Conservation (phyloP, 2,329 filamentous ascomycete genomes). For the Fusarium odoratissimum region DNA sequence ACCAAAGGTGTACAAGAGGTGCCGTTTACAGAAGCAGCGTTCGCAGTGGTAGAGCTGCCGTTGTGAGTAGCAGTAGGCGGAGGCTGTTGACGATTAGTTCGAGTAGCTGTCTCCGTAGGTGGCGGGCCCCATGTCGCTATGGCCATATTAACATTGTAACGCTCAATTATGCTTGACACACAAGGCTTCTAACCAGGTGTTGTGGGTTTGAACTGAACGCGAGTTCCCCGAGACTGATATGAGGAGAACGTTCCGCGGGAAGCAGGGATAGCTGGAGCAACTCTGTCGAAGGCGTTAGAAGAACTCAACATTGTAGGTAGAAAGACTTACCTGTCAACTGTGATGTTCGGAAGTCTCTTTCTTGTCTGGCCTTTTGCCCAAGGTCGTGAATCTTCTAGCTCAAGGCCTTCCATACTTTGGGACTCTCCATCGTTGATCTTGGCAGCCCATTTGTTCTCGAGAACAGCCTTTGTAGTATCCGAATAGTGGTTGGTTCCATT, state of each 20-base stretch:
- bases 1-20: neutral
- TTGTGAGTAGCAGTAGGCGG: neutral
- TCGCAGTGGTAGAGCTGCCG: neutral
- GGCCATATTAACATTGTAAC: neutral
- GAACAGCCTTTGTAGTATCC: neutral
- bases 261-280: neutral
- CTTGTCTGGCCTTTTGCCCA: slow-evolving; percentile 30
- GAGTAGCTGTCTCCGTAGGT: neutral
- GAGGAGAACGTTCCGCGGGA: neutral
- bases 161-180: slow-evolving; percentile 3
- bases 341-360: neutral
- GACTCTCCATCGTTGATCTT: slow-evolving; percentile 40
- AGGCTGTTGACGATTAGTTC: neutral
- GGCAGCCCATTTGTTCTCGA: slow-evolving; percentile 28
- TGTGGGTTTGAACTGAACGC: slow-evolving; percentile 16
- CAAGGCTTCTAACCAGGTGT: slow-evolving; percentile 27
- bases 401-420: slow-evolving; percentile 38
- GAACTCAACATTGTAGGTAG: neutral
- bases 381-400: slow-evolving; percentile 31
- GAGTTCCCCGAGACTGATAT: neutral
- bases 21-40: neutral
- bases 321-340: slow-evolving; percentile 1
- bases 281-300: slow-evolving; percentile 2
- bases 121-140: slow-evolving; percentile 18
- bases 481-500: slow-evolving; percentile 29